Conservation (phyloP, 2,329 filamentous ascomycete genomes). For the Colletotrichum sp. region DNA sequence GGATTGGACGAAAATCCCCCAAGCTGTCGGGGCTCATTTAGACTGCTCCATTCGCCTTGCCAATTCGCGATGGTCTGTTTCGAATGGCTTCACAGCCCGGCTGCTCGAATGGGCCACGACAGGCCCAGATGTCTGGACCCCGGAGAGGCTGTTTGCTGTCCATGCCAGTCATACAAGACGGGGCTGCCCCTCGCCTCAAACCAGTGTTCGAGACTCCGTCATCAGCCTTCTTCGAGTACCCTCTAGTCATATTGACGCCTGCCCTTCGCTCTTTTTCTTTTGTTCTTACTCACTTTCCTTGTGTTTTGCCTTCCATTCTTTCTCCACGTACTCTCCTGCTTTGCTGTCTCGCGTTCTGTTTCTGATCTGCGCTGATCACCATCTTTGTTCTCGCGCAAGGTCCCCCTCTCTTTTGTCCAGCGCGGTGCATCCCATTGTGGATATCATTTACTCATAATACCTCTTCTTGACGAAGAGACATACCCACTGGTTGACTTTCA, state of each 20-base stretch:
- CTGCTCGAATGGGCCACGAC: constrained; percentile 7
- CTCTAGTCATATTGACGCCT: constrained; percentile 15
- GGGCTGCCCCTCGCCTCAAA: constrained; percentile 5
- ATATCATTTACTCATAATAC: background rate
- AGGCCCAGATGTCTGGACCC: constrained; percentile 1
- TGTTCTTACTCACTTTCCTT: constrained; percentile 2
- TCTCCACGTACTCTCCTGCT: background rate
- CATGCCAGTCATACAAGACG: constrained; percentile 17
- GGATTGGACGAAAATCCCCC: constrained; percentile 8
- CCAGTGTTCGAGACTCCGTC: constrained; percentile 10
- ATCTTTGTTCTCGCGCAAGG: background rate
- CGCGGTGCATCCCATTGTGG: background rate
- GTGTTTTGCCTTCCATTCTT: background rate
- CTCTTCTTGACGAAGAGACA: background rate
- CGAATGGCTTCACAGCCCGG: constrained; percentile 16
- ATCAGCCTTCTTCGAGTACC: background rate
- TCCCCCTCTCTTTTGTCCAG: background rate
- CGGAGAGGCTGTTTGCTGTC: background rate
- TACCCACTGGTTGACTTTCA: background rate
- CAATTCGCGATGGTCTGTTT: constrained; percentile 8
- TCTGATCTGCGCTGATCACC: background rate
- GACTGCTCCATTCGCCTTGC: background rate
- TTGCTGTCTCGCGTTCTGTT: constrained; percentile 5
- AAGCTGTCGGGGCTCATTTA: constrained; percentile 3
- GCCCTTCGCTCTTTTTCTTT: constrained; percentile 2